Conservation (phyloP, 2,329 filamentous ascomycete genomes). For the Aspergillus jensenii region DNA sequence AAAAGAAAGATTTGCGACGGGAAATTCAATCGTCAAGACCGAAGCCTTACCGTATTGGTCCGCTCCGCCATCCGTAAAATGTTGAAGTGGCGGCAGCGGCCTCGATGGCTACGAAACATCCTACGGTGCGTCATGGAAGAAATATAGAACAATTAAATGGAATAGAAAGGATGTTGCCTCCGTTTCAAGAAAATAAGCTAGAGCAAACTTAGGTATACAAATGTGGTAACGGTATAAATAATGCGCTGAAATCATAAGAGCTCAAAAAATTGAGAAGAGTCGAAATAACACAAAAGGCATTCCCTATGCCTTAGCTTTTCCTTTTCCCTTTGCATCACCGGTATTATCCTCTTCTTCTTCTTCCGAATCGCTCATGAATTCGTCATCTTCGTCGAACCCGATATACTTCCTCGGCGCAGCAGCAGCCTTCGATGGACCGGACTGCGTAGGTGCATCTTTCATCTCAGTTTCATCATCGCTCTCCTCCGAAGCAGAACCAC, state of each 20-base stretch:
- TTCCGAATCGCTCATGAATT: constrained; percentile 47
- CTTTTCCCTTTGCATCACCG: constrained; percentile 32
- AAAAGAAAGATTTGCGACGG: not conserved
- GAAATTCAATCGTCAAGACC: not conserved
- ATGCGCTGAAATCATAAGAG: constrained; percentile 6
- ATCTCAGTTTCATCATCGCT: constrained; percentile 41
- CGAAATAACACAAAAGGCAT: not conserved
- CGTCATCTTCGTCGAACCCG: constrained; percentile 51
- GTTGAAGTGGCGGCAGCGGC: constrained; percentile 15
- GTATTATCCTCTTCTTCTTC: constrained; percentile 29
- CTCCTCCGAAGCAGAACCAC: constrained; percentile 33
- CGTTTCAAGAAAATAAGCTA: not conserved
- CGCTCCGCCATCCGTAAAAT: constrained; percentile 18
- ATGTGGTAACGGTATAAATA: not conserved
- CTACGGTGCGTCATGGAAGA: not conserved
- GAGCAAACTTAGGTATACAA: not conserved
- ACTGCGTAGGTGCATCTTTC: constrained; percentile 27
- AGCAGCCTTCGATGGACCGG: constrained; percentile 23
- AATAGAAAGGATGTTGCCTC: not conserved
- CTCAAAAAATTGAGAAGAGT: constrained; percentile 1
- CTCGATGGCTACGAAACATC: not conserved
- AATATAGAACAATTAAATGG: not conserved
- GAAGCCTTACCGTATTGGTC: constrained; percentile 17
- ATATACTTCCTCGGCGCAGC: constrained; percentile 39
- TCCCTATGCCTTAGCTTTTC: constrained; percentile 35